Conservation (phyloP, 495 filamentous ascomycete genomes). For the Penicillium roqueforti region DNA sequence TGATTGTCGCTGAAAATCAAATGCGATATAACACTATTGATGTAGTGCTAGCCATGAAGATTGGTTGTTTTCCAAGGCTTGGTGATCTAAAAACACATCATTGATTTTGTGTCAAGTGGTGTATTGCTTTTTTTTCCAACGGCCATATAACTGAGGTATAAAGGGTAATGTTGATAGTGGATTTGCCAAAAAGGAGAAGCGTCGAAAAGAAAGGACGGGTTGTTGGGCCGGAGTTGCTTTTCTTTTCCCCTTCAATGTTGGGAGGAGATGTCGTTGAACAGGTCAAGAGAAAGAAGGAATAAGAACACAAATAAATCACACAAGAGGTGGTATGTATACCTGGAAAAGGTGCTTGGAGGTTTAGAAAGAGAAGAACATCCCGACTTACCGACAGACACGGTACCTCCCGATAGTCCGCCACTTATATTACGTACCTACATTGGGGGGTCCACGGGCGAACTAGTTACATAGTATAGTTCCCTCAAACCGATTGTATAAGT, state of each 20-base stretch:
- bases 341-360: neutral
- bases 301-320: neutral
- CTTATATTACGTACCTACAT: conserved; percentile 1
- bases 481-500: too few species aligned
- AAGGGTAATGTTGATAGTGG: neutral
- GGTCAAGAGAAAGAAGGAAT: neutral
- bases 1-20: neutral
- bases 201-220: neutral
- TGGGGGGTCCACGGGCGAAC: too few species aligned
- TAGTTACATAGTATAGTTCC: neutral
- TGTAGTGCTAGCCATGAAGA: conserved; percentile 24
- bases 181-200: neutral
- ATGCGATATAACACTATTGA: conserved; percentile 5
- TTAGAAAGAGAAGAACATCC: conserved; percentile 16
- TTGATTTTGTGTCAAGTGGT: conserved; percentile 4
- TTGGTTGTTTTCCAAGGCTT: conserved; percentile 10
- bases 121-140: neutral
- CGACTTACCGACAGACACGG: conserved; percentile 27
- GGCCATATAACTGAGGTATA: neutral
- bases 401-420: conserved; percentile 25
- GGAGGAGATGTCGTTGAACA: neutral
- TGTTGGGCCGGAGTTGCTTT: neutral
- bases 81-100: conserved; percentile 22
- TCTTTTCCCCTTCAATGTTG: neutral
- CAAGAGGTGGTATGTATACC: neutral